Conservation (phyloP, 2,329 filamentous ascomycete genomes). For the Pseudogymnoascus destructans region DNA sequence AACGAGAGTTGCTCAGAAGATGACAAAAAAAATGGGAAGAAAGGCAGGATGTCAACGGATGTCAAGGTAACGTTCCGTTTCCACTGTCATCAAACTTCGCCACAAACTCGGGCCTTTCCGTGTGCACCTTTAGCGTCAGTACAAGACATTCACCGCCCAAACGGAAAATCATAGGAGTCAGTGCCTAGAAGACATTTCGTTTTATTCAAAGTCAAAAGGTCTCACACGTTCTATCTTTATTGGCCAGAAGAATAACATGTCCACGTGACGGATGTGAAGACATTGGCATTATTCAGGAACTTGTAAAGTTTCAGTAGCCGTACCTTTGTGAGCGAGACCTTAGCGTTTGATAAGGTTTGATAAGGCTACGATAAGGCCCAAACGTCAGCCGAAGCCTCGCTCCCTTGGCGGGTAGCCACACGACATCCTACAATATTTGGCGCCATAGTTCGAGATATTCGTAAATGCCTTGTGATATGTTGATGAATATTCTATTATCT, state of each 20-base stretch:
- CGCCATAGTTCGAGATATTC: neutral
- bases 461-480: neutral
- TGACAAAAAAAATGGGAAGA: conserved; percentile 1
- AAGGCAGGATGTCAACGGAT: neutral
- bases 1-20: neutral
- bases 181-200: neutral
- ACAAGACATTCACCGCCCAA: neutral
- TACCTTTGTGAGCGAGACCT: neutral
- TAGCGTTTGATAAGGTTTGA: conserved; percentile 1
- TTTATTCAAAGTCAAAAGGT: conserved; percentile 4
- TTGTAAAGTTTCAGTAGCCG: neutral
- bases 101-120: neutral
- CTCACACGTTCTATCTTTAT: neutral
- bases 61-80: conserved; percentile 4
- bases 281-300: neutral
- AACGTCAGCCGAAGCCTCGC: neutral
- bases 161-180: neutral
- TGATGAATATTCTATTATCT: neutral
- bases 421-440: neutral
- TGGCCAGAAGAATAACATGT: neutral
- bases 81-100: neutral
- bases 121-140: neutral
- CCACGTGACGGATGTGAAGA: neutral
- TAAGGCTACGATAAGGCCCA: conserved; percentile 9
- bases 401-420: conserved; percentile 6